Evolutionary conservation across 805 yeast species (phyloP), one percentile per base, ranked within the genome.

Genomic region (Kurtzmaniella fragi): DNA sequence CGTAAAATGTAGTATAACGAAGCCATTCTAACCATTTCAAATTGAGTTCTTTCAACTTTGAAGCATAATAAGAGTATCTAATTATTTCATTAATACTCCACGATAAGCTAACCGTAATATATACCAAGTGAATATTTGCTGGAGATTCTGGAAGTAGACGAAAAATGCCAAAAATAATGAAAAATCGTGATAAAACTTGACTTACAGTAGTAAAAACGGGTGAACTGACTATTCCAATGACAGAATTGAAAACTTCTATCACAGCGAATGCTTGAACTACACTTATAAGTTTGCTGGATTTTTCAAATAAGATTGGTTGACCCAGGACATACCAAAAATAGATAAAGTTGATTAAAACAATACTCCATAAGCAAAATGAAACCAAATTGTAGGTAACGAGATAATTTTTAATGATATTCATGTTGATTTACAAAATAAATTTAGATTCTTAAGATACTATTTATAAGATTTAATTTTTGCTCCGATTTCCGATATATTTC

Each of bases 21-120:
- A 88, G 64, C 73, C 82, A 75, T 14, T 80, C 75, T 48, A 91
- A 69, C 54, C 66, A 56, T 29, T 55, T 50, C 3, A 93, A 84
- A 12, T 84, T 81, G 1, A 64, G 53, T 1, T 73, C 77, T 17
- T 60, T 56, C 44, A 84, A 61, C 48, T 80, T 80, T 39, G 82
- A 71, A 6, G 95, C 90, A 57, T 93, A 95, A 66, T 78, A 93
- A 32, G 87, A 75, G 63, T 93, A 93, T 58, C 99, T 75, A 41
- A 90, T 82, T 32, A 87, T 73, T 62, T 93, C 99, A n/a, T 97
- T 87, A 38, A 86, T 52, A n/a, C 93, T 78, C 99, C 99, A 93
- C 9, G 96, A 89, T 32, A 79, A 49, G 34, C 80, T 70, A 58
- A 91, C 73, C 1, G 91, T 68, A 41, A 80, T 61, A 59, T 83